phyloP scores from a whole-genome alignment of 345 rosid species.

The Microthlaspi erraticum region DNA sequence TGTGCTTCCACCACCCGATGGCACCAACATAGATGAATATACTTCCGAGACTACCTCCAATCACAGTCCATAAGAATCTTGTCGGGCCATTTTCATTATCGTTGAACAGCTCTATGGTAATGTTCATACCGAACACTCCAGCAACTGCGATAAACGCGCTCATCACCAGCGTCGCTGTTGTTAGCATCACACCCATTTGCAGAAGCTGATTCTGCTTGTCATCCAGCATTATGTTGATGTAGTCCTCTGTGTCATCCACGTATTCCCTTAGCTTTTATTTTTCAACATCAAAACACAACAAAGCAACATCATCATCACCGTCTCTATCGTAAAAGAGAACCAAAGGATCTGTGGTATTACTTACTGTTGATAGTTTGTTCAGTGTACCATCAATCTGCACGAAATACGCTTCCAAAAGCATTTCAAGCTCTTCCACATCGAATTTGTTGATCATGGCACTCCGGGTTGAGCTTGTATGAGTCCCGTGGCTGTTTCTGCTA shows the following conservation, averaged over 20 bases:
- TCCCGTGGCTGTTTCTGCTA: constrained; percentile 66
- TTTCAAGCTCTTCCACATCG: constrained; percentile 91
- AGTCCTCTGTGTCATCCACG: constrained; percentile 93
- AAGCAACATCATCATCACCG: background rate
- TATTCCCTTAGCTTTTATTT: constrained; percentile 91
- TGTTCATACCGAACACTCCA: constrained; percentile 82
- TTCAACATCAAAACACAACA: constrained; percentile 24
- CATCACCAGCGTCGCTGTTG: constrained; percentile 83
- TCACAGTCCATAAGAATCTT: constrained; percentile 70
- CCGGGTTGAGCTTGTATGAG: constrained; percentile 62
- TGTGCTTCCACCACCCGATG: constrained; percentile 86
- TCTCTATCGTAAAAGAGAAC: too few species aligned
- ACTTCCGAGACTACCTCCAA: constrained; percentile 66
- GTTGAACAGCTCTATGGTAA: constrained; percentile 57
- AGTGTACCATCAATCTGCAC: constrained; percentile 91
- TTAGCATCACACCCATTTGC: constrained; percentile 94
- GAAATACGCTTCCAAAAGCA: constrained; percentile 97
- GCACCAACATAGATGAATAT: constrained; percentile 71
- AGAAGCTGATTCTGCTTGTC: constrained; percentile 96
- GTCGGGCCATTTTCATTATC: constrained; percentile 42
- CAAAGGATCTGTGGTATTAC: constrained; percentile 7
- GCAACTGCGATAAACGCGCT: constrained; percentile 71
- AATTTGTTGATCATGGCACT: constrained; percentile 74
- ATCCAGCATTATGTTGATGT: constrained; percentile 94
- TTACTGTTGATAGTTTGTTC: constrained; percentile 92